A percentile compares a stretch with the other conserved stretches of the same genome.
These are phyloP conservation scores for Butyriboletus loyo DNA, from an alignment of 768 basidiomycete species.

Conservation along the genomic window DNA sequence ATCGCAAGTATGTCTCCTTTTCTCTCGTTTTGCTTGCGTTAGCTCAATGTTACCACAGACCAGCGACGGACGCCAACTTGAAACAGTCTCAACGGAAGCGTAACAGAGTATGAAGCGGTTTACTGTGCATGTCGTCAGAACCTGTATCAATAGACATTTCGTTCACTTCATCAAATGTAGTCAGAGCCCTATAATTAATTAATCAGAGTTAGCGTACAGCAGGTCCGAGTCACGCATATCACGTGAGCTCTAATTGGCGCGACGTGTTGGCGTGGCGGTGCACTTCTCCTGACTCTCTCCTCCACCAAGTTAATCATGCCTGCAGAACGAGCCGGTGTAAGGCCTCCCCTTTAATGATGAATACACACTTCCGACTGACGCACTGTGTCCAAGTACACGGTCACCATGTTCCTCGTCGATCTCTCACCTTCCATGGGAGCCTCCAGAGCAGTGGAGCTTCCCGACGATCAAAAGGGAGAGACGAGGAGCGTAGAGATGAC, in stretches of 20 bases:
- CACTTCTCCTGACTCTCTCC: slow-evolving; percentile 12
- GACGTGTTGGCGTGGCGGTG: slow-evolving; percentile 22
- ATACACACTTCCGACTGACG: not conserved
- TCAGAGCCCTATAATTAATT: too few species aligned
- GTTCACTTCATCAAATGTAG: not conserved
- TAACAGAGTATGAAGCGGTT: slow-evolving; percentile 44
- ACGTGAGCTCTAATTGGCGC: slow-evolving; percentile 33
- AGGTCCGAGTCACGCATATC: slow-evolving; percentile 22
- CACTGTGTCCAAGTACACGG: slow-evolving; percentile 58
- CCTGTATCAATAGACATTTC: slow-evolving; percentile 10
- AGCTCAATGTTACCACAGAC: slow-evolving; percentile 4
- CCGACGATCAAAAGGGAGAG: slow-evolving; percentile 51
- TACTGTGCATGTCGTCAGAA: not conserved
- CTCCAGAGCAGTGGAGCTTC: slow-evolving; percentile 52
- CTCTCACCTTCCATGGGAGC: slow-evolving; percentile 83
- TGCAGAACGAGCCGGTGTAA: slow-evolving; percentile 76
- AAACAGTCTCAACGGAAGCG: slow-evolving; percentile 56
- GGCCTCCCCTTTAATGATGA: slow-evolving; percentile 18
- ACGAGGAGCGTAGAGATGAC: slow-evolving; percentile 56
- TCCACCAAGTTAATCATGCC: slow-evolving; percentile 48
- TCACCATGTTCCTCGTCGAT: slow-evolving; percentile 89
- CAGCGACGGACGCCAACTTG: slow-evolving; percentile 39
- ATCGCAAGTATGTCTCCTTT: slow-evolving; percentile 51
- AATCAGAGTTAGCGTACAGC: too few species aligned
- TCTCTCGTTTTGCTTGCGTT: not conserved